phyloP scores from a whole-genome alignment of 2,329 filamentous ascomycete species.

The Aureobasidium musti region DNA sequence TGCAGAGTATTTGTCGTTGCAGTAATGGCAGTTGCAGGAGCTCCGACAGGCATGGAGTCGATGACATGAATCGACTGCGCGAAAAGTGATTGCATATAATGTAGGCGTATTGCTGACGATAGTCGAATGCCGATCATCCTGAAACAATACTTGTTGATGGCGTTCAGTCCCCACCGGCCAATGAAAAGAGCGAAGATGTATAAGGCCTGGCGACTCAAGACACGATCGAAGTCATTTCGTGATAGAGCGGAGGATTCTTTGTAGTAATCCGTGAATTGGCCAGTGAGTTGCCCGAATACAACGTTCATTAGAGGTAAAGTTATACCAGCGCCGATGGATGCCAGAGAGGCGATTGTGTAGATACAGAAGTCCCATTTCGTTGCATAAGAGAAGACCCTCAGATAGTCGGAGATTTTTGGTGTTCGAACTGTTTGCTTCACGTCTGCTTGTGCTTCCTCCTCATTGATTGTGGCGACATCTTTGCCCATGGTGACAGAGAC shows the following conservation, averaged over 20 bases:
- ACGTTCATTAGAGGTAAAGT: conserved; percentile 66
- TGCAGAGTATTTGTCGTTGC: conserved; percentile 67
- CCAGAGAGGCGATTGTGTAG: conserved; percentile 15
- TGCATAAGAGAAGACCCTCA: conserved; percentile 16
- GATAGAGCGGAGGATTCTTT: conserved; percentile 39
- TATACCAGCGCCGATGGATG: conserved; percentile 57
- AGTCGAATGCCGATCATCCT: conserved; percentile 64
- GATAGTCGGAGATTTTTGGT: conserved; percentile 1
- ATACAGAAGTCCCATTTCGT: conserved; percentile 3
- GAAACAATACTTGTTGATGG: conserved; percentile 65
- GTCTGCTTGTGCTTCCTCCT: neutral
- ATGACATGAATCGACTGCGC: conserved; percentile 65
- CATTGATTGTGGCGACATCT: neutral
- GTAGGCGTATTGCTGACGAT: conserved; percentile 62
- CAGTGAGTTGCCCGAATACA: conserved; percentile 64
- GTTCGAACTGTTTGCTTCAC: neutral
- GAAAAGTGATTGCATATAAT: conserved; percentile 61
- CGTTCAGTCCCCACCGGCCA: conserved; percentile 64
- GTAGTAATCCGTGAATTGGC: conserved; percentile 62
- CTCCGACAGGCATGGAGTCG: conserved; percentile 62
- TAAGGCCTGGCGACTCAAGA: conserved; percentile 57
- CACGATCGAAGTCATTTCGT: conserved; percentile 42
- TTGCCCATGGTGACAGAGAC: neutral
- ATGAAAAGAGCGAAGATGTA: conserved; percentile 64
- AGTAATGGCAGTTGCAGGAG: conserved; percentile 65